phyloP scores from a whole-genome alignment of 208 protist species.

The Crithidia brevicula region DNA sequence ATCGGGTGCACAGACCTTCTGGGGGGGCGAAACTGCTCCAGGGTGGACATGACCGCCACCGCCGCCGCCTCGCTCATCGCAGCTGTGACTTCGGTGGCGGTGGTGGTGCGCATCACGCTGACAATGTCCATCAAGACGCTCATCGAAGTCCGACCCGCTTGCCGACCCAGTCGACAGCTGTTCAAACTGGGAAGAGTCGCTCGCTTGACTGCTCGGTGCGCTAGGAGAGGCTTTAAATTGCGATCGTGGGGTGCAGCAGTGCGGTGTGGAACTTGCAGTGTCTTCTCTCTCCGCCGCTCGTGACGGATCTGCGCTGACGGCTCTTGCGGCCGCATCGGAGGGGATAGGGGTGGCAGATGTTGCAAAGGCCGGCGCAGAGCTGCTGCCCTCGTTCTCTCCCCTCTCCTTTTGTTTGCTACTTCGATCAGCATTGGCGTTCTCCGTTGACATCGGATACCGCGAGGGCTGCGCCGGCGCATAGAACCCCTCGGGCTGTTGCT shows the following conservation, averaged over 20 bases:
- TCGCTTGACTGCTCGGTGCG: neutral
- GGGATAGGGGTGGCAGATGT: neutral
- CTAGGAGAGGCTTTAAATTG: conserved; percentile 2
- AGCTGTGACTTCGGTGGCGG: no score
- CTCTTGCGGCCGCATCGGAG: neutral
- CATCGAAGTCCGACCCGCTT: conserved; percentile 7
- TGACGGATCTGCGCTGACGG: neutral
- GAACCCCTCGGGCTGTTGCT: no score
- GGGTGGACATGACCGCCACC: no score
- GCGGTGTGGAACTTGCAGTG: neutral
- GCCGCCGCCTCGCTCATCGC: no score
- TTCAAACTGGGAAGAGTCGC: neutral
- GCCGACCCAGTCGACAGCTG: neutral
- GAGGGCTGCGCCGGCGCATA: conserved; percentile 2
- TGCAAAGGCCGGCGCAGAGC: no score
- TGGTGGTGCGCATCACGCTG: no score
- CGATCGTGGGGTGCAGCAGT: neutral
- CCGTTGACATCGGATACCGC: neutral
- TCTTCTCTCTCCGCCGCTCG: neutral
- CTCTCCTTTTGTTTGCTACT: neutral
- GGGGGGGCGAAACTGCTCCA: conserved; percentile 3
- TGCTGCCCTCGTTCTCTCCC: no score
- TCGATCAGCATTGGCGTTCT: neutral
- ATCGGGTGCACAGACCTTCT: neutral
- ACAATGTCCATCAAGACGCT: neutral